A percentile compares a stretch with the other conserved stretches of the same genome.
These are phyloP conservation scores for Pilasporangium apinafurcum DNA, from an alignment of 352 stramenopile genomes.

Conservation along the genomic window DNA sequence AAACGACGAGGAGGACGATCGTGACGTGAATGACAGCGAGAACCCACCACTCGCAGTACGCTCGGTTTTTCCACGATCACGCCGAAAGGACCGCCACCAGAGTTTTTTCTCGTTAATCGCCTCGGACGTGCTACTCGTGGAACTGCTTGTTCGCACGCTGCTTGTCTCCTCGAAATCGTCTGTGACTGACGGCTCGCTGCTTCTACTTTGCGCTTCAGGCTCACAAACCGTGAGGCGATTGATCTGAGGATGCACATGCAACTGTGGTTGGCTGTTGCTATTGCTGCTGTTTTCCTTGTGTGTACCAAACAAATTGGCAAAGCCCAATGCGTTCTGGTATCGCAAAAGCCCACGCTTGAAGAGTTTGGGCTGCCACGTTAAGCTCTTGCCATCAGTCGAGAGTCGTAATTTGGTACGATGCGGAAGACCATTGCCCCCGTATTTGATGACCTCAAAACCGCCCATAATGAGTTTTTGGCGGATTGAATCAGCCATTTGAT, in stretches of 20 bases:
- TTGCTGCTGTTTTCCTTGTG: constrained; percentile 22
- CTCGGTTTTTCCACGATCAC: constrained; percentile 48
- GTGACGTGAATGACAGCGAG: constrained; percentile 36
- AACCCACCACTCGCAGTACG: constrained; percentile 59
- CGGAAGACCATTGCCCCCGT: constrained; percentile 67
- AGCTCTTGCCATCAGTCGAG: constrained; percentile 55
- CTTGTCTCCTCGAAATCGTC: constrained; percentile 9
- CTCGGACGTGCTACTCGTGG: constrained; percentile 30
- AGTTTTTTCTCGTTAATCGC: constrained; percentile 54
- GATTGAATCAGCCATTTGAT: constrained; percentile 56
- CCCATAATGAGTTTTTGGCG: constrained; percentile 64
- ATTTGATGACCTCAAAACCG: constrained; percentile 75
- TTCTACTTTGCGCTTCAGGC: constrained; percentile 3
- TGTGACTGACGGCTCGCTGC: constrained; percentile 16
- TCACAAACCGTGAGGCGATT: constrained; percentile 23
- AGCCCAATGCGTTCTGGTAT: constrained; percentile 63
- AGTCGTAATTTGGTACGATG: constrained; percentile 72
- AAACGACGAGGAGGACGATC: constrained; percentile 19
- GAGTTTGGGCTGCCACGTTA: constrained; percentile 75
- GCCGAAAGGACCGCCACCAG: constrained; percentile 67
- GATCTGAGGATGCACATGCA: constrained; percentile 28
- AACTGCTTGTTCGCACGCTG: constrained; percentile 3
- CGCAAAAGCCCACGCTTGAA: constrained; percentile 64
- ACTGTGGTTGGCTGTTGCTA: constrained; percentile 28
- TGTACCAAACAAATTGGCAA: constrained; percentile 59